Conservation (phyloP, 2,329 filamentous ascomycete genomes). For the Fusarium sterilihyphosum region DNA sequence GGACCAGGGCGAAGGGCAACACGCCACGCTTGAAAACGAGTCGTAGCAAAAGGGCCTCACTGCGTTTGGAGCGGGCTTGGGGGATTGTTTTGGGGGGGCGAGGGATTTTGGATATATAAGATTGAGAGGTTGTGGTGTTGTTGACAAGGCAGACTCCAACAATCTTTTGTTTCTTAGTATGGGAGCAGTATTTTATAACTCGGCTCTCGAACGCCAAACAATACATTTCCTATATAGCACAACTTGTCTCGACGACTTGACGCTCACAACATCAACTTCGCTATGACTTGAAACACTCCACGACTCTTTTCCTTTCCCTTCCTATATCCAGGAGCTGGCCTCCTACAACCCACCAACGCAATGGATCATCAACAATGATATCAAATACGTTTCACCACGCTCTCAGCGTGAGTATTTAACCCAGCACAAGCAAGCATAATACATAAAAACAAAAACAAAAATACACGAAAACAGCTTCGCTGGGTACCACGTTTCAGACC, state of each 20-base stretch:
- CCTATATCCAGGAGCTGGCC: conserved; percentile 18
- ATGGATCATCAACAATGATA: background rate
- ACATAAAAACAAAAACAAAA: background rate
- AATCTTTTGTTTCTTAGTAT: background rate
- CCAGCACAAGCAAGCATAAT: conserved; percentile 4
- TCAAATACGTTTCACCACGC: conserved; percentile 31
- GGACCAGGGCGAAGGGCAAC: conserved; percentile 15
- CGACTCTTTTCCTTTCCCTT: background rate
- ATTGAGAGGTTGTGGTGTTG: background rate
- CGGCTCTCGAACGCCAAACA: background rate
- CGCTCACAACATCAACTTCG: background rate
- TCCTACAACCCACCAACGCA: conserved; percentile 3
- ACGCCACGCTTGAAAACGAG: conserved; percentile 27
- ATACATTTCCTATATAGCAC: too few relatives aligned
- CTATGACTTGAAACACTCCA: background rate
- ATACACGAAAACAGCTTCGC: conserved; percentile 4
- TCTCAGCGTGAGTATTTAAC: conserved; percentile 15
- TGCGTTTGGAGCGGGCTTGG: background rate
- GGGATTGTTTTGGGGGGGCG: background rate
- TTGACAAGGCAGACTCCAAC: background rate
- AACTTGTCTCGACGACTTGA: background rate
- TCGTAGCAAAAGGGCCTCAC: conserved; percentile 19
- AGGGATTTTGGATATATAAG: conserved; percentile 18
- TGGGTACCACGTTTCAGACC: conserved; percentile 36
- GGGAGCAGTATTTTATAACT: background rate